A percentile compares a stretch with the other conserved stretches of the same genome.
Conservation (phyloP, 306 rosid genomes). For the Ziziphus jujuba region DNA sequence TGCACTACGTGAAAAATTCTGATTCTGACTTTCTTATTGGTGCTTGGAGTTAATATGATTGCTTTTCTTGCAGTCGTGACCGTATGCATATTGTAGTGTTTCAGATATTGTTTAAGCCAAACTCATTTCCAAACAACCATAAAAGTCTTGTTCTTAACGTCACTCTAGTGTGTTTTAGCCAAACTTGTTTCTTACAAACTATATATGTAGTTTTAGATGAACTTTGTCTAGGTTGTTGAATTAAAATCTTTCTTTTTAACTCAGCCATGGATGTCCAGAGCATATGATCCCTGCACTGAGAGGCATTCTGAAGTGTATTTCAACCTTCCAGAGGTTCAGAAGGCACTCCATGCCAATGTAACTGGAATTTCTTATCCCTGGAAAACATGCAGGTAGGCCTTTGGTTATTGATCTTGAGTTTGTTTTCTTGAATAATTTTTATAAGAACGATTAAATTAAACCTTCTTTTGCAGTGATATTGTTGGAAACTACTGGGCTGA, state of each 20-base stretch:
- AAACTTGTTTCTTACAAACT: conserved; percentile 7
- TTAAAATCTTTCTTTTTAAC: conserved; percentile 20
- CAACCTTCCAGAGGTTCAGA: conserved; percentile 90
- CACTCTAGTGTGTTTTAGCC: neutral
- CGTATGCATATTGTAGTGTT: neutral
- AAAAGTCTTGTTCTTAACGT: neutral
- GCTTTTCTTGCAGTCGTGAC: neutral
- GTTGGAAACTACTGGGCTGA: conserved; percentile 84
- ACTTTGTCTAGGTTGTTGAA: too few relatives aligned
- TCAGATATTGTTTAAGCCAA: neutral
- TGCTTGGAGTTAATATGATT: neutral
- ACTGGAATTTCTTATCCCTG: conserved; percentile 75
- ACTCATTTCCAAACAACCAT: neutral
- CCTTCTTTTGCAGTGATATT: conserved; percentile 52
- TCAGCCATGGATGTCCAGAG: conserved; percentile 97
- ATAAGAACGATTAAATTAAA: neutral
- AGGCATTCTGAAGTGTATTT: conserved; percentile 74
- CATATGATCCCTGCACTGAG: conserved; percentile 93
- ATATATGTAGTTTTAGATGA: too few relatives aligned
- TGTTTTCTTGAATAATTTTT: conserved; percentile 8
- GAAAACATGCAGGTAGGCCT: conserved; percentile 78
- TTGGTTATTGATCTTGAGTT: conserved; percentile 17
- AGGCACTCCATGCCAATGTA: conserved; percentile 89
- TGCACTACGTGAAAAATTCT: conserved; percentile 5
- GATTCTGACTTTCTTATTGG: conserved; percentile 2